Base-by-base conservation (phyloP, 495 filamentous ascomycete genomes). In the Patellaria atrata region DNA sequence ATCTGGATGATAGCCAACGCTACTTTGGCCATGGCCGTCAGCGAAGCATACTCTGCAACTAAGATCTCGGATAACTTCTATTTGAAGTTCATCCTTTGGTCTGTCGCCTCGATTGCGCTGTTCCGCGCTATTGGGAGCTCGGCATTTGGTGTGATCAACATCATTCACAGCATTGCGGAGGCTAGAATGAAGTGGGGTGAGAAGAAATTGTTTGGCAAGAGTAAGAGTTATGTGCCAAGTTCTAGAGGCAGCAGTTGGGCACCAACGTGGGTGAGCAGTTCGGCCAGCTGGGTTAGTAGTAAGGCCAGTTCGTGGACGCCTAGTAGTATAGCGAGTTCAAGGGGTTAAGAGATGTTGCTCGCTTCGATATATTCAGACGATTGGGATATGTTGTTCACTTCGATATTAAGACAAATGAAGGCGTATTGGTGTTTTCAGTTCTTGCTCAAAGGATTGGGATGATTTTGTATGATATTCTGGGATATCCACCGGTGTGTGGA, bases 1-100 rank as follows among this genome's bases (percentile, higher is more conserved):
- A 66, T 73, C 21, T 99, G 91, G 91, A 82, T 99, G 75, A 60
- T 89, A 4, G 71, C 75, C 29, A 99, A 99, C 53, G 79, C 82
- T 9, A 68, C 93, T 41, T 70, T 99, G 7, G 85, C 80, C 40
- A 96, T 99, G 91, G 73, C 76, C 5, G 79, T 96, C 0, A 77
- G 70, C n/a, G 87, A 96, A 59, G 73, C 79, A 10, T 96, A 94
- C 56, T 69, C 67, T 12, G 55, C 65, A 24, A 65, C 62, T 0
- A 65, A 71, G 24, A 74, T 94, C 34, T 75, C 70, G 1, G 61
- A 65, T 38, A 99, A 99, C 56, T 76, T 82, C 55, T 99, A 99
- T 55, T 70, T 97, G 18, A 75, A 77, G 20, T 85, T 94, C 50
- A 79, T 96, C 48, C 67, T 99, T 4, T 99, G 91, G 91, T 59